Conservation (phyloP, 805 yeast species). For the Candida manassasensis region DNA sequence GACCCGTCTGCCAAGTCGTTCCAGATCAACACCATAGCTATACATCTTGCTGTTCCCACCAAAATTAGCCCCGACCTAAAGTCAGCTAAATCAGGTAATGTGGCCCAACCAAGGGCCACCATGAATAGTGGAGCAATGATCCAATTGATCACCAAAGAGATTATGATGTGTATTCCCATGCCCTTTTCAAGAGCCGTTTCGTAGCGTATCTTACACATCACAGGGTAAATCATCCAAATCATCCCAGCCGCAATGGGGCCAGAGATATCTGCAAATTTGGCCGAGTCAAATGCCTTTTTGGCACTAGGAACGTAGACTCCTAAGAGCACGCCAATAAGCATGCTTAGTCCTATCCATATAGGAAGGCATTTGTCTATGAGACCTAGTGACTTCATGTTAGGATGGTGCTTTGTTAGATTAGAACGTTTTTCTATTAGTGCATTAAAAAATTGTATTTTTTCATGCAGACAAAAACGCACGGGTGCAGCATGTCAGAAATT, state of each 20-base stretch:
- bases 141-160: constrained; percentile 51
- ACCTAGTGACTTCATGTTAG: neutral
- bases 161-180: constrained; percentile 21
- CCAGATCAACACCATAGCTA: constrained; percentile 62
- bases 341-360: constrained; percentile 29
- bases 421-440: too few relatives aligned
- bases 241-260: constrained; percentile 47
- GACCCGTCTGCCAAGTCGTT: constrained; percentile 53
- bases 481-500: too few relatives aligned
- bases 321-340: constrained; percentile 34
- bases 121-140: constrained; percentile 51
- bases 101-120: constrained; percentile 54
- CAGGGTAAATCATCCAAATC: constrained; percentile 55
- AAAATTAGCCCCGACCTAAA: constrained; percentile 52
- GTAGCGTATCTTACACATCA: constrained; percentile 51
- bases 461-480: too few relatives aligned
- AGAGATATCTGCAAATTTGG: constrained; percentile 34
- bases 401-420: too few relatives aligned
- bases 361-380: constrained; percentile 34
- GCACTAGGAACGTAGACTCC: constrained; percentile 39
- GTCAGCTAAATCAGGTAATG: constrained; percentile 43
- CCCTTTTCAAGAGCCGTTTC: constrained; percentile 23
- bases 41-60: constrained; percentile 57
- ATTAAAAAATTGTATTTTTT: too few relatives aligned
- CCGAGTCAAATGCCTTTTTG: constrained; percentile 31